Percentiles rank a stretch among this genome's conserved stretches.
Evolutionary conservation across 2,329 filamentous ascomycete genomes (phyloP).

Genomic region (Raffaelea albimanens): DNA sequence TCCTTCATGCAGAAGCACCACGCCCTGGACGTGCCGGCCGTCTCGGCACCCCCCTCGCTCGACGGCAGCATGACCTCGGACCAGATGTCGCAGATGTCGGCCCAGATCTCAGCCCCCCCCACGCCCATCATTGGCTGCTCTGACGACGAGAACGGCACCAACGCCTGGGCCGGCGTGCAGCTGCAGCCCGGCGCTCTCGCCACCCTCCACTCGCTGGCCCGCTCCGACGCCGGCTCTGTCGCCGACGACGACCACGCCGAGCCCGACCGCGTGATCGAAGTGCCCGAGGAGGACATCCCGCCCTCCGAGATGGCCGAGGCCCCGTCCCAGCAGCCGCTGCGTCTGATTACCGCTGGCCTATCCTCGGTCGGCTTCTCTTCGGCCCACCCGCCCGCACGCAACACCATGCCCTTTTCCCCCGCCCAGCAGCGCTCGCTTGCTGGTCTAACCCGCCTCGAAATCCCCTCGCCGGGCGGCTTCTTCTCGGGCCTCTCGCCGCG

Average conservation of each 20-base stretch:
- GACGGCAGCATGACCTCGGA: slow-evolving; percentile 86
- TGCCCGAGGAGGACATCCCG: slow-evolving; percentile 22
- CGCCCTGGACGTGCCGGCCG: slow-evolving; percentile 57
- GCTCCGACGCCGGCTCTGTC: slow-evolving; percentile 41
- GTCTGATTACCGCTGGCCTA: slow-evolving; percentile 34
- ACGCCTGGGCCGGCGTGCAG: slow-evolving; percentile 62
- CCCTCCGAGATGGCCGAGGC: slow-evolving; percentile 35
- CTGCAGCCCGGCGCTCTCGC: slow-evolving; percentile 74
- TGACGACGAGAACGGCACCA: slow-evolving; percentile 36
- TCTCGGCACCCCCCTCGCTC: slow-evolving; percentile 75
- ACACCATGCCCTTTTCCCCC: slow-evolving; percentile 28
- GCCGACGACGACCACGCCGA: slow-evolving; percentile 53
- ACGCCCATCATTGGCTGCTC: slow-evolving; percentile 63
- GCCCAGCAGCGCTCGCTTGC: slow-evolving; percentile 52
- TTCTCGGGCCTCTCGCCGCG: slow-evolving; percentile 74
- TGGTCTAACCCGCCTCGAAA: slow-evolving; percentile 71
- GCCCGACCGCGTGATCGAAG: slow-evolving; percentile 44
- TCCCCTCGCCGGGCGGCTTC: slow-evolving; percentile 86
- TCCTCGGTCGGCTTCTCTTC: too few relatives aligned
- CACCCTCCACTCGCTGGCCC: slow-evolving; percentile 65
- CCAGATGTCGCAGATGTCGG: slow-evolving; percentile 55
- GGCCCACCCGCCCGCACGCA: slow-evolving; percentile 9
- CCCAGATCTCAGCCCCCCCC: slow-evolving; percentile 65
- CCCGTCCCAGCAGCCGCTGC: slow-evolving; percentile 40
- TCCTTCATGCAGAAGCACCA: slow-evolving; percentile 59